phyloP scores from a whole-genome alignment of 768 basidiomycete species.

The Pisolithus orientalis region DNA sequence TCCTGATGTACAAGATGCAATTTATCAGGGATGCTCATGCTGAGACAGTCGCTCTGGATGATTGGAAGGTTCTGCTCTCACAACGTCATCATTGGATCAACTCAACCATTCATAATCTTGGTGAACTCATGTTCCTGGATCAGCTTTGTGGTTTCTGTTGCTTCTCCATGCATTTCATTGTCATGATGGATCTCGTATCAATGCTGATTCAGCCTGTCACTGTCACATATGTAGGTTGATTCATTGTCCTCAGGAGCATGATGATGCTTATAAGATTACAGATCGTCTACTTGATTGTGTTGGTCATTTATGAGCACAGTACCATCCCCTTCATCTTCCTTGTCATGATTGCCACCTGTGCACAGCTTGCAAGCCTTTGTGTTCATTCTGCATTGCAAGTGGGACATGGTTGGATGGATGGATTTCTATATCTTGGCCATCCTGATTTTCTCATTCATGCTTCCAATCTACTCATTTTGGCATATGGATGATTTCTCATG shows the following conservation, averaged over 20 bases:
- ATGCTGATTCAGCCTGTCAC: constrained; percentile 82
- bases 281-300: constrained; percentile 85
- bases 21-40: constrained; percentile 94
- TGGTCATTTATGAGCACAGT: constrained; percentile 60
- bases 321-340: constrained; percentile 76
- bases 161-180: constrained; percentile 98
- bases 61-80: constrained; percentile 89
- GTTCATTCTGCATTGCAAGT: constrained; percentile 88
- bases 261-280: constrained; percentile 23
- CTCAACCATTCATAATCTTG: constrained; percentile 96
- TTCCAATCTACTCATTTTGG: constrained; percentile 97
- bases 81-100: constrained; percentile 99
- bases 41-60: constrained; percentile 90
- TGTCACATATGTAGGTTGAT: constrained; percentile 75
- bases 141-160: constrained; percentile 95
- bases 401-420: constrained; percentile 99
- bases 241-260: neutral
- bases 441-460: constrained; percentile 87
- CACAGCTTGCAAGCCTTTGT: constrained; percentile 93
- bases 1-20: constrained; percentile 90
- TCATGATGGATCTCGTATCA: constrained; percentile 92
- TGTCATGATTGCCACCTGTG: constrained; percentile 88
- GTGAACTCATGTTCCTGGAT: constrained; percentile 87
- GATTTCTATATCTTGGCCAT: constrained; percentile 93
- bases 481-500: constrained; percentile 97